Conservation (phyloP, 2,329 filamentous ascomycete species). For the Penicillium crustosum region DNA sequence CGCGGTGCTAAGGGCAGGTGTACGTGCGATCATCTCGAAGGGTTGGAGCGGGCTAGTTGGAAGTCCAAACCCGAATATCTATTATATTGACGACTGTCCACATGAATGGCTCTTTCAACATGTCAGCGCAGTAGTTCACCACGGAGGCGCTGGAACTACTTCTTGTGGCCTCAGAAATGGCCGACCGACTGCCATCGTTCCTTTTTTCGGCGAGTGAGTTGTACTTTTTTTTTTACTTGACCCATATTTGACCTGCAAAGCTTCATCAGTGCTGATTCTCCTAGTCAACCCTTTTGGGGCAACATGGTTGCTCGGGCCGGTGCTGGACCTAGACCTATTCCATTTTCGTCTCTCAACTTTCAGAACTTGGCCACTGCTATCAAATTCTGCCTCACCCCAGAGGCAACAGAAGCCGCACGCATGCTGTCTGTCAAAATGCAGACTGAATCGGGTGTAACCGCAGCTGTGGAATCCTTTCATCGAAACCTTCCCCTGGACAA, state of each 20-base stretch:
- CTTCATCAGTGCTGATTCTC: neutral
- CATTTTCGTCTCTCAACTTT: constrained; percentile 47
- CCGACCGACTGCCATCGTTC: constrained; percentile 55
- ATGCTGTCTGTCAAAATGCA: constrained; percentile 43
- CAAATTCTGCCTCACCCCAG: constrained; percentile 42
- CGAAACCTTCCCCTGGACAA: constrained; percentile 29
- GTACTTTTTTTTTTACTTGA: too few species aligned
- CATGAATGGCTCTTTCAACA: constrained; percentile 61
- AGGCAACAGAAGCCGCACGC: constrained; percentile 39
- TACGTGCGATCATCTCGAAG: constrained; percentile 55
- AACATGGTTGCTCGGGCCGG: constrained; percentile 52
- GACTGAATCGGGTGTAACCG: constrained; percentile 43
- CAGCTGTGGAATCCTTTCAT: constrained; percentile 50
- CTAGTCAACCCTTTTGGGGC: constrained; percentile 55
- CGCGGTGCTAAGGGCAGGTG: constrained; percentile 49
- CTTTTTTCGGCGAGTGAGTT: constrained; percentile 56
- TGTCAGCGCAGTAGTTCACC: constrained; percentile 57
- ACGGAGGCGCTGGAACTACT: constrained; percentile 61
- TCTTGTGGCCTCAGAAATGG: constrained; percentile 55
- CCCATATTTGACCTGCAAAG: too few species aligned
- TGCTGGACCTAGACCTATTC: constrained; percentile 52
- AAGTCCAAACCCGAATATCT: constrained; percentile 40
- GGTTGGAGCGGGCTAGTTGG: constrained; percentile 54
- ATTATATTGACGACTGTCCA: constrained; percentile 56
- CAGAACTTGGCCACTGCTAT: constrained; percentile 50